Evolutionary conservation across 192 early-diverging fungal species (phyloP).

Genomic region (Jimgerdemannia flammicorona): DNA sequence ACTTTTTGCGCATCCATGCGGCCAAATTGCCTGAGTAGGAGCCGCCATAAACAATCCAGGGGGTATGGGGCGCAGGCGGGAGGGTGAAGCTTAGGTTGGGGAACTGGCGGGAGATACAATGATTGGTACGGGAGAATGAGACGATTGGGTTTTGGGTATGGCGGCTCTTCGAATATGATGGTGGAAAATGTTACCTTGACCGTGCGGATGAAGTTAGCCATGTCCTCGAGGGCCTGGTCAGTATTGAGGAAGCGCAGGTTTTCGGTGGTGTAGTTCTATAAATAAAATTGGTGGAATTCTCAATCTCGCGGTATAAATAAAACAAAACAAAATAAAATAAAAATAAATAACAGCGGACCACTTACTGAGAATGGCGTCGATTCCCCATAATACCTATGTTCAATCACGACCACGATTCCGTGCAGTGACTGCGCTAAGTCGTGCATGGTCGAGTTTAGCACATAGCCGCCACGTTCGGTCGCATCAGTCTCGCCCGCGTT

Average conservation of each 20-base stretch:
- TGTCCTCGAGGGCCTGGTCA: slow-evolving; percentile 26
- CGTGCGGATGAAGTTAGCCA: slow-evolving; percentile 26
- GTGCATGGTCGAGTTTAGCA: slow-evolving; percentile 16
- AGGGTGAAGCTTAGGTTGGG: slow-evolving; percentile 10
- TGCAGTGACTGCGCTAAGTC: slow-evolving; percentile 6
- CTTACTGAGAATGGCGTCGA: slow-evolving; percentile 14
- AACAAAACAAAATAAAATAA: not conserved
- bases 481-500: slow-evolving; percentile 19
- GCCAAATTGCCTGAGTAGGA: slow-evolving; percentile 77
- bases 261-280: slow-evolving; percentile 13
- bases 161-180: no score
- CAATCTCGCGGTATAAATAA: not conserved
- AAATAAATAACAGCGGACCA: not conserved
- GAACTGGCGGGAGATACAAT: not conserved
- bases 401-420: slow-evolving; percentile 21
- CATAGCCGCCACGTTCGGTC: slow-evolving; percentile 10
- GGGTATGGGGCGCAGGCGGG: slow-evolving; percentile 27
- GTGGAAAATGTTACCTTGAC: slow-evolving; percentile 4
- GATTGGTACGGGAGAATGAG: no score
- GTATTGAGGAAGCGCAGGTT: slow-evolving; percentile 19
- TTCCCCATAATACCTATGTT: slow-evolving; percentile 19
- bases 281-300: not conserved
- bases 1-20: slow-evolving; percentile 66
- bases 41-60: slow-evolving; percentile 73
- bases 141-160: no score